Percentiles rank a stretch among this genome's conserved stretches.
phyloP scores from a whole-genome alignment of 1,284 basidiomycete species.

The Megacollybia platyphylla region DNA sequence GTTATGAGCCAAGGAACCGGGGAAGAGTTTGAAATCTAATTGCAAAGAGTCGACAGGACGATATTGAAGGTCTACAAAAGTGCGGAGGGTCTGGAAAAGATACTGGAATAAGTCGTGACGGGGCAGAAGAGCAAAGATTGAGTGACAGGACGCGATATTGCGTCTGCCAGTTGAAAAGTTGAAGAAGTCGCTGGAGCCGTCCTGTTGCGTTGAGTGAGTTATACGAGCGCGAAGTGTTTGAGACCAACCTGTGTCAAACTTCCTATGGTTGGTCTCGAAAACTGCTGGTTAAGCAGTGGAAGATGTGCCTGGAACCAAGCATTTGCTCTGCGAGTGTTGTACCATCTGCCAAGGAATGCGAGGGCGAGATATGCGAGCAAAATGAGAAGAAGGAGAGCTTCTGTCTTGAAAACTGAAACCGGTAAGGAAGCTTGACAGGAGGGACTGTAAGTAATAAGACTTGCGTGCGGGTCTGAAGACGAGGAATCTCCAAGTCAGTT shows the following conservation, averaged over 20 bases:
- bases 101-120: conserved; percentile 72
- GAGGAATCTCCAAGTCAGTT: conserved; percentile 64
- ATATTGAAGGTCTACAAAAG: conserved; percentile 66
- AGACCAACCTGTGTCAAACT: conserved; percentile 55
- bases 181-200: conserved; percentile 72
- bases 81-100: conserved; percentile 44
- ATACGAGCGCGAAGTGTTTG: conserved; percentile 72
- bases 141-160: conserved; percentile 65
- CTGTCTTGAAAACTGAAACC: conserved; percentile 47
- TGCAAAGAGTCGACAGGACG: conserved; percentile 54
- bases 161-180: conserved; percentile 79
- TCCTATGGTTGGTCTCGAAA: conserved; percentile 47
- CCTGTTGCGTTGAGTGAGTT: conserved; percentile 70
- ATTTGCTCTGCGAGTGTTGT: conserved; percentile 42
- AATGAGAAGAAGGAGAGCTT: conserved; percentile 40
- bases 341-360: conserved; percentile 39
- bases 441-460: conserved; percentile 13
- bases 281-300: conserved; percentile 48
- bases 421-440: background rate
- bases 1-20: conserved; percentile 36
- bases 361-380: conserved; percentile 42
- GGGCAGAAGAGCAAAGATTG: conserved; percentile 64
- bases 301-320: conserved; percentile 49
- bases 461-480: conserved; percentile 72
- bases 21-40: conserved; percentile 65